Evolutionary conservation across 208 protist genomes (phyloP).

Genomic region (Jaenimonas drosophilae): DNA sequence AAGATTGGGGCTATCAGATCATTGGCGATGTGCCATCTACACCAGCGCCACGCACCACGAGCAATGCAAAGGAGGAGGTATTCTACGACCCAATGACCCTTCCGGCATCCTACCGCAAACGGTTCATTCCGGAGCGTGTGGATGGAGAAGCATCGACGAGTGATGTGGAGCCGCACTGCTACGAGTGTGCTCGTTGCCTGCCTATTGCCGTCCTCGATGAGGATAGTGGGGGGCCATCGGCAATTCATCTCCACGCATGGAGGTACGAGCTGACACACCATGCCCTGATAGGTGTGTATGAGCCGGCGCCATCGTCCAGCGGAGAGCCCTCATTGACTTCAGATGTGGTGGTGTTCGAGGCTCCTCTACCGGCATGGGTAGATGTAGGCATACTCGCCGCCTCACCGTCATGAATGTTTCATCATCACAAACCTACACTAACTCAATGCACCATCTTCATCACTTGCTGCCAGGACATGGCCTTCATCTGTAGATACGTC

Average conservation of each 20-base stretch:
- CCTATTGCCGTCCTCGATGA: slow-evolving; percentile 32
- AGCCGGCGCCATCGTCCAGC: no score
- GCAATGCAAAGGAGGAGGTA: not conserved
- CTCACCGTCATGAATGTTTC: no score
- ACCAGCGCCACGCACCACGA: not conserved
- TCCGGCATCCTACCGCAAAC: not conserved
- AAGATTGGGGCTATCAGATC: slow-evolving; percentile 67
- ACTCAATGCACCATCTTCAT: no score
- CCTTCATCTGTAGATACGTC: no score
- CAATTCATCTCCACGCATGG: slow-evolving; percentile 65
- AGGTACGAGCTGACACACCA: slow-evolving; percentile 33
- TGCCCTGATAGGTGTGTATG: no score
- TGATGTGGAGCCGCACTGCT: slow-evolving; percentile 40
- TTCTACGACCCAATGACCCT: slow-evolving; percentile 2
- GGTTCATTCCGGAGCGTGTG: not conserved
- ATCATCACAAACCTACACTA: no score
- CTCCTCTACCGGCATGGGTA: no score
- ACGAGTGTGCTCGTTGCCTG: slow-evolving; percentile 51
- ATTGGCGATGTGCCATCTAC: slow-evolving; percentile 39
- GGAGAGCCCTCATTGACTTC: no score
- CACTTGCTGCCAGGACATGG: no score
- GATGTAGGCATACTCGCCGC: no score
- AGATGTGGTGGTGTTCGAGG: no score
- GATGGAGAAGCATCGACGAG: not conserved
- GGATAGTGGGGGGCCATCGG: slow-evolving; percentile 14